Evolutionary conservation across 129 eudicot genomes (phyloP).

Genomic region (Cynara cardunculus): DNA sequence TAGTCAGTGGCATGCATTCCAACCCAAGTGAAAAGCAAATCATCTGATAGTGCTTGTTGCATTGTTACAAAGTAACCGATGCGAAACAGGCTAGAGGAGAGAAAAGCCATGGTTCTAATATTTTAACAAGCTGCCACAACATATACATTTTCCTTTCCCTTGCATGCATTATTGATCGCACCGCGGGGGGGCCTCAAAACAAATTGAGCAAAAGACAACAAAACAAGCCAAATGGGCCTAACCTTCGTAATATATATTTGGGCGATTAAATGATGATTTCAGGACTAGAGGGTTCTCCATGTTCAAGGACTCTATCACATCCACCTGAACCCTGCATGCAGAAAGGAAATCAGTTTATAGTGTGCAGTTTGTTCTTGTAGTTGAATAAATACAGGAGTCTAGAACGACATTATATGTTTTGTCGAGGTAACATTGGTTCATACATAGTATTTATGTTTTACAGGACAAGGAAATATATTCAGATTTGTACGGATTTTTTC

Average conservation of each 20-base stretch:
- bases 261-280: constrained; percentile 92
- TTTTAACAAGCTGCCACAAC: not conserved
- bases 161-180: not conserved
- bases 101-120: not conserved
- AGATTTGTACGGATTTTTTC: not conserved
- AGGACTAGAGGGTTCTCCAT: constrained; percentile 72
- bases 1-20: constrained; percentile 1
- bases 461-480: not conserved
- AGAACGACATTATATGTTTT: not conserved
- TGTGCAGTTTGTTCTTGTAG: not conserved
- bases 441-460: not conserved
- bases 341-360: not conserved
- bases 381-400: not conserved
- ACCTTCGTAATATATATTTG: constrained; percentile 95
- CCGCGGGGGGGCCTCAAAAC: not conserved
- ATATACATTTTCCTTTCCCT: not conserved
- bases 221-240: constrained; percentile 14
- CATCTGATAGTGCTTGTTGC: not conserved
- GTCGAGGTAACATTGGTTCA: not conserved
- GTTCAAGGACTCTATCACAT: constrained; percentile 80
- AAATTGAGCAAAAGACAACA: not conserved
- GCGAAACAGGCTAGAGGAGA: not conserved
- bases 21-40: not conserved
- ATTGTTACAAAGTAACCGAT: not conserved
- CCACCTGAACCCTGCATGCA: constrained; percentile 75